Evolutionary conservation across 805 yeast genomes (phyloP), one percentile per base, ranked within the genome.

Genomic region (Debaryomyces prosopidis): DNA sequence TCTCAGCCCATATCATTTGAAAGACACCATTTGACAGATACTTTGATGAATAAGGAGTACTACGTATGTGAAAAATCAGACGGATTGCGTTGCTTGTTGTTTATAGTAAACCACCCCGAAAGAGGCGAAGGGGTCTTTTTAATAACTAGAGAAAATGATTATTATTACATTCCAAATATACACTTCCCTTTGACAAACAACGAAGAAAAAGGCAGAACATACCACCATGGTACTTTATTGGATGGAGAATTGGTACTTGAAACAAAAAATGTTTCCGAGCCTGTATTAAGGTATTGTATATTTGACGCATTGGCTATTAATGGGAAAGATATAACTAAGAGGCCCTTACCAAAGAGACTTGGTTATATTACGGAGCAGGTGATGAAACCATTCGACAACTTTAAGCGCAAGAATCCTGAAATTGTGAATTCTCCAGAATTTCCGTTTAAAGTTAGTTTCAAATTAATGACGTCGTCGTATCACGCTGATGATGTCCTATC

Each of bases 1-100:
- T 84, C 97, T 1, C 99, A 95, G 66, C 99, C 99, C 0, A 88
- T 92, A 2, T 88, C 96, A 19, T 91, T 94, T 60, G 84, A 87
- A 36, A 75, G 89, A 44, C 70, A 76, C 28, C 97, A 92, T 66
- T 71, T 94, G 18, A 62, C 63, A 62, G 80, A 81, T 39, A 80
- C 82, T 28, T 69, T 94, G 39, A 61, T 77, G 59, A 67, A 75
- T 3, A 82, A 84, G 47, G 98, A 95, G 58, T 94, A 91, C 60
- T 84, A 83, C 53, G 99, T 94, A 0, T 95, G 99, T 69, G 99
- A 94, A 59, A 94, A 94, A 62, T 81, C 94, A 0, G 99, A 94
- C 66, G 99, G 99, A 0, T 70, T 92, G 40, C 73, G 99, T 43
- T 89, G 95, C 47, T 69, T 94, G 43, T 73, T 94, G 74, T 76